Percentiles rank a stretch among this genome's conserved stretches.
phyloP scores from a whole-genome alignment of 345 rosid species.

The Combretum micranthum region DNA sequence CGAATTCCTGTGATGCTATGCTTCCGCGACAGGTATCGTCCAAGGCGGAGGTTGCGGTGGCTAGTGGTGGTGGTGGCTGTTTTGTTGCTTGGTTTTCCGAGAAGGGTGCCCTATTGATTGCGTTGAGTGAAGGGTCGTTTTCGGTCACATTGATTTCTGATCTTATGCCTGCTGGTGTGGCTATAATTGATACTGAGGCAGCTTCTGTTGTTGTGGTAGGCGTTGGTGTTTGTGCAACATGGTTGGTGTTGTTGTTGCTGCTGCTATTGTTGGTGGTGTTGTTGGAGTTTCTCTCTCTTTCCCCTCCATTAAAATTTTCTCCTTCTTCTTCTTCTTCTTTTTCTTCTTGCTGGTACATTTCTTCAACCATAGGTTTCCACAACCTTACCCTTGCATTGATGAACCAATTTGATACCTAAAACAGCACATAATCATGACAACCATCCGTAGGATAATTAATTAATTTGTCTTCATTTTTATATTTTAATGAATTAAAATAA shows the following conservation, averaged over 20 bases:
- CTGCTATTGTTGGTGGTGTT: slow-evolving; percentile 13
- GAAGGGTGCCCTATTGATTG: slow-evolving; percentile 43
- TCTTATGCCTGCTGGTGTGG: slow-evolving; percentile 24
- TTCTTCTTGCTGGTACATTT: slow-evolving; percentile 89
- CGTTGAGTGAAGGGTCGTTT: slow-evolving; percentile 57
- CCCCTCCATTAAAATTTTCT: slow-evolving; percentile 3
- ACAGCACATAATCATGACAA: background rate
- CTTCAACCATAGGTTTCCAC: slow-evolving; percentile 99
- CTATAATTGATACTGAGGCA: slow-evolving; percentile 22
- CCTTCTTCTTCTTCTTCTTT: slow-evolving; percentile 38
- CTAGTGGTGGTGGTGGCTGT: slow-evolving; percentile 14
- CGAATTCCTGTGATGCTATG: slow-evolving; percentile 25
- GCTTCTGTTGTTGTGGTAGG: slow-evolving; percentile 22
- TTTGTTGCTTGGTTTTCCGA: slow-evolving; percentile 30
- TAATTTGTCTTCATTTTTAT: background rate
- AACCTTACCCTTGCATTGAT: slow-evolving; percentile 96
- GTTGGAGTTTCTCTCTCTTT: slow-evolving; percentile 23
- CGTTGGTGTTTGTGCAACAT: slow-evolving; percentile 50
- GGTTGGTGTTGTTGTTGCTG: slow-evolving; percentile 18
- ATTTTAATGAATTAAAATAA: too few relatives aligned
- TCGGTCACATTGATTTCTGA: slow-evolving; percentile 59
- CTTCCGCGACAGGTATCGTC: slow-evolving; percentile 36
- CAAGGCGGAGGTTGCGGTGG: slow-evolving; percentile 13
- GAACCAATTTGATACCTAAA: slow-evolving; percentile 97
- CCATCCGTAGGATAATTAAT: background rate